These are phyloP conservation scores for Plasmodium vivax DNA, from an alignment of 169 alveolate genomes.

Conservation along the genomic window DNA sequence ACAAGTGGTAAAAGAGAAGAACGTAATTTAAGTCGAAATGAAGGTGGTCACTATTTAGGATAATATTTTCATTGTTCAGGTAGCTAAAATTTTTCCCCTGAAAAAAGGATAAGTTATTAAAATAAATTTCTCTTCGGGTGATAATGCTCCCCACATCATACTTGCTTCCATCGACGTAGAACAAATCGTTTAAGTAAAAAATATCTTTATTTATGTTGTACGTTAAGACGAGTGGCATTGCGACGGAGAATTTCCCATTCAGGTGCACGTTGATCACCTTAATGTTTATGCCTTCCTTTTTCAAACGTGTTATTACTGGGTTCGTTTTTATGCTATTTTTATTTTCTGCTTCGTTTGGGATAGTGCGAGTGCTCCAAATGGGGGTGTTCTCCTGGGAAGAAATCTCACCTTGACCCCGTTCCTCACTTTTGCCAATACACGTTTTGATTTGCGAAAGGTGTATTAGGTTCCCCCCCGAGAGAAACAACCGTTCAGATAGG, in stretches of 20 bases:
- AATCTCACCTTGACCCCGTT: neutral
- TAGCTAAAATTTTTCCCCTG: constrained; percentile 20
- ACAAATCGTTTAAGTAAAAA: constrained; percentile 27
- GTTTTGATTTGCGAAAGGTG: neutral
- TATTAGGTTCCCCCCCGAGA: neutral
- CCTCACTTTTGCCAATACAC: neutral
- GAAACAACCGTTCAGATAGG: neutral
- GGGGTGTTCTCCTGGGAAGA: neutral
- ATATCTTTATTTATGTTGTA: constrained; percentile 45
- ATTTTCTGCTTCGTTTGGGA: neutral
- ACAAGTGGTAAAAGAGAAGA: constrained; percentile 34
- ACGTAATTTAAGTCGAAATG: constrained; percentile 52
- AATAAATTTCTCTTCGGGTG: constrained; percentile 20
- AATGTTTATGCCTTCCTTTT: constrained; percentile 18
- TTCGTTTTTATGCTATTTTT: neutral
- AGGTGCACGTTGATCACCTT: constrained; percentile 20
- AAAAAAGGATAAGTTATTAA: constrained; percentile 19
- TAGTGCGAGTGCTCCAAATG: neutral
- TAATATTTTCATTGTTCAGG: constrained; percentile 43
- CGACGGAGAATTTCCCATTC: constrained; percentile 51
- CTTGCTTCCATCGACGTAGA: constrained; percentile 28
- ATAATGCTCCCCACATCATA: neutral
- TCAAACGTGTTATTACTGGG: neutral
- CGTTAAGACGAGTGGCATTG: constrained; percentile 39
- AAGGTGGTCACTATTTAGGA: constrained; percentile 44